phyloP scores from a whole-genome alignment of 164 flowering plant species.

The Kingdonia uniflora region DNA sequence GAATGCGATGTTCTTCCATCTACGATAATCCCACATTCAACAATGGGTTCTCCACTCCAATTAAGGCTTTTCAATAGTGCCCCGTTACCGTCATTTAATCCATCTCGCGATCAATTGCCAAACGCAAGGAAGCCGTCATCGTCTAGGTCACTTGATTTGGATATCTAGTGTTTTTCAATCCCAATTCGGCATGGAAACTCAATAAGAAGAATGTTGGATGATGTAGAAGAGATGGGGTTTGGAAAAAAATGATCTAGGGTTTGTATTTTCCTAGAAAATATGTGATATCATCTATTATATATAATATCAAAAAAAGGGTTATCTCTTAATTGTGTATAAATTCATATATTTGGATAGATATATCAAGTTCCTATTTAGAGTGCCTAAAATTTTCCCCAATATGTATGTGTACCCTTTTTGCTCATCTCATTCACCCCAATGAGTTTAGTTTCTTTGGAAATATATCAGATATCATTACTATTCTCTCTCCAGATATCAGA shows the following conservation, averaged over 20 bases:
- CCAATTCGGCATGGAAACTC: neutral
- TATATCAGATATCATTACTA: no score
- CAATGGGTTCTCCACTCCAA: conserved; percentile 15
- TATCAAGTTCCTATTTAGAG: conserved; percentile 9
- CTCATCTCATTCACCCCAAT: no score
- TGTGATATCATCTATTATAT: neutral
- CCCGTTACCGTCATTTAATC: conserved; percentile 8
- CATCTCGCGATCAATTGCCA: conserved; percentile 2
- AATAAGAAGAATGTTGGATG: no score
- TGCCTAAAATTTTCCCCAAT: conserved; percentile 6
- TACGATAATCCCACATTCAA: conserved; percentile 15
- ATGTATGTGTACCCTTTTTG: conserved; percentile 3
- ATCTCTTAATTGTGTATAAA: conserved; percentile 15
- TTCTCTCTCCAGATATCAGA: no score
- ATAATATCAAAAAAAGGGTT: neutral
- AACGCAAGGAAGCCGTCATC: conserved; percentile 23
- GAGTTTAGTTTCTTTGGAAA: no score
- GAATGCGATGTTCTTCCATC: conserved; percentile 28
- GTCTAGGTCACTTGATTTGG: conserved; percentile 30
- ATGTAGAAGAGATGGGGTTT: neutral
- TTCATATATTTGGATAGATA: conserved; percentile 10
- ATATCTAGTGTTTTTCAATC: neutral
- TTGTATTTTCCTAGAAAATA: neutral
- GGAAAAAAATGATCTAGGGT: neutral
- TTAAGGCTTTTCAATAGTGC: conserved; percentile 17